Base-by-base conservation (phyloP, 257 asterid genomes). In the Petunia secreta region DNA sequence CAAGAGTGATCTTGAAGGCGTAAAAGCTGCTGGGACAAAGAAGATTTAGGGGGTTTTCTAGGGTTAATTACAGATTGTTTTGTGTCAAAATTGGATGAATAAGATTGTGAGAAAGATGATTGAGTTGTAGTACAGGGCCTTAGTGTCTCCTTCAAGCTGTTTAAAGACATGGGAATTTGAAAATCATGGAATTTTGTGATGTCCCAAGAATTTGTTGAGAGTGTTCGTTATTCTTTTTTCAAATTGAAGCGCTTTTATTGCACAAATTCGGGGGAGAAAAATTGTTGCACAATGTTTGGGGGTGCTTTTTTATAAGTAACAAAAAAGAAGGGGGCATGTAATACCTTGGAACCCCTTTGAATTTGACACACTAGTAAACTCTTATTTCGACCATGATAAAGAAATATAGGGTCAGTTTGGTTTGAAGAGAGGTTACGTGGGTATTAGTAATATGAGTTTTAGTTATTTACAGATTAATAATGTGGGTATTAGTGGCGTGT, bases 11-110 rank as follows among this genome's bases (percentile, higher is more conserved):
- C 92, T 66, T 91, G 46, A 62, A 95, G 94, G 84, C 94, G 93
- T 83, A 88, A 79, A 75, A 95, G 91, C 84, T 95, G 97, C 75
- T 88, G 88, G 11, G 92, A 89, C 7, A 95, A 83, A 9, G 98
- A 90, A 77, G 98, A 87, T 88, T 95, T 95, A 4, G 97, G 98
- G 80, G 99, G 99, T 74, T 89, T 92, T 82, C 97, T 89, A 16
- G 90, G 60, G 80, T 69, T 79, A 25, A 25, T 25, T 73, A 82
- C 62, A 38, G 43, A 9, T 53, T 25, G 25, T 25, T 89, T 75
- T 57, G 91, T 75, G 41, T 89, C 92, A n/a, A 83, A 84, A 34
- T 38, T 62, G 80, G 65, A 81, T 41, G 81, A 84, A 75, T 83
- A 38, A 77, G 57, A 2, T 37, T 75, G 90, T 1, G 90, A 85